Percentiles rank a stretch among this genome's conserved stretches.
Conservation (phyloP, 306 rosid genomes). For the Quercus cerris region DNA sequence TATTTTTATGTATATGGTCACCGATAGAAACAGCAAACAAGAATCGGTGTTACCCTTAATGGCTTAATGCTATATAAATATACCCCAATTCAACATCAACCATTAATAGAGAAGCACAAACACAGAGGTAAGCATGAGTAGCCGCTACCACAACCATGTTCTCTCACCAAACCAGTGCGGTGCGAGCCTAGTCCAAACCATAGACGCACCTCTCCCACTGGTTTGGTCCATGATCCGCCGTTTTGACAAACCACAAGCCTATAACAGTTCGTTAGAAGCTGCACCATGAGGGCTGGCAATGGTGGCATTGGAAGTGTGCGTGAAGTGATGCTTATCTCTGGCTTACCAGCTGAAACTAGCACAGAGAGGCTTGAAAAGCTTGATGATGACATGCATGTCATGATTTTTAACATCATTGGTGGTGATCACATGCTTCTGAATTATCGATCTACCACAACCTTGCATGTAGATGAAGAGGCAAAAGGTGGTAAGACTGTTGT, state of each 20-base stretch:
- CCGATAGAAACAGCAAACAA: neutral
- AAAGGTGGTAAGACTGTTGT: conserved; percentile 36
- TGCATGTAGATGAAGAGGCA: conserved; percentile 39
- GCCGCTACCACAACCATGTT: conserved; percentile 27
- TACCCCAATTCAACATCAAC: neutral
- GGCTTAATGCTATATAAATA: neutral
- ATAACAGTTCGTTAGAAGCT: conserved; percentile 48
- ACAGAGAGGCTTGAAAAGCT: conserved; percentile 53
- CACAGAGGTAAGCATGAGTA: conserved; percentile 17
- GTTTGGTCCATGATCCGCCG: conserved; percentile 65
- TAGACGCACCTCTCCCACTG: conserved; percentile 47
- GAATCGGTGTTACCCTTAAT: too few relatives aligned
- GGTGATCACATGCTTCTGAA: conserved; percentile 65
- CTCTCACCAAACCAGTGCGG: conserved; percentile 52
- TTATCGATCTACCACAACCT: conserved; percentile 47
- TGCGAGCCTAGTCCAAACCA: conserved; percentile 40
- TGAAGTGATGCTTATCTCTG: conserved; percentile 38
- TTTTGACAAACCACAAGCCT: conserved; percentile 53
- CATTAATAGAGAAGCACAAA: neutral
- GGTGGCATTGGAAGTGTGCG: conserved; percentile 61
- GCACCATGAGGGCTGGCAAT: conserved; percentile 39
- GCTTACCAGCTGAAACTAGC: conserved; percentile 51
- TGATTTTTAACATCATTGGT: conserved; percentile 53
- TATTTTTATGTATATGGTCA: neutral
- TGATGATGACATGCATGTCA: conserved; percentile 45